These are phyloP conservation scores for Umbellularia californica DNA, from an alignment of 164 flowering plant species.

Conservation along the genomic window DNA sequence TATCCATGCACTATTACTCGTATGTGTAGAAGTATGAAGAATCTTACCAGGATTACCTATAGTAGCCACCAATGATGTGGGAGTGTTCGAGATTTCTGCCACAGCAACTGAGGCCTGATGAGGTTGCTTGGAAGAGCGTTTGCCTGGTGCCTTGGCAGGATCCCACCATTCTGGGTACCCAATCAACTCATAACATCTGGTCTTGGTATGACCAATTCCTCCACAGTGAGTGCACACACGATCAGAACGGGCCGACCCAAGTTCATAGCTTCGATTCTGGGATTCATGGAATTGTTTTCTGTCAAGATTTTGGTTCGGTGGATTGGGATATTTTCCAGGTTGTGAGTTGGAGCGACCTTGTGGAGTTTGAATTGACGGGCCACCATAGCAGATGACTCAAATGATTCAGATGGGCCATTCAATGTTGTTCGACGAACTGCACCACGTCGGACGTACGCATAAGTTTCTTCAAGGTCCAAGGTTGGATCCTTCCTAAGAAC, in stretches of 20 bases:
- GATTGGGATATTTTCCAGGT: not conserved
- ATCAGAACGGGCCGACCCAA: not conserved
- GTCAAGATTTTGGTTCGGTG: not conserved
- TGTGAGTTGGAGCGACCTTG: not conserved
- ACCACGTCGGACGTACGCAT: conserved; percentile 2
- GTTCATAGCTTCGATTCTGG: not conserved
- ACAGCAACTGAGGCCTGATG: not conserved
- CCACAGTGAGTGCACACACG: conserved; percentile 7
- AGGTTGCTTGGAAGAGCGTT: not conserved
- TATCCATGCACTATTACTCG: not conserved
- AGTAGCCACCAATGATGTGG: not conserved
- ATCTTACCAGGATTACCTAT: not conserved
- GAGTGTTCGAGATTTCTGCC: not conserved
- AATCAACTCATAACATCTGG: conserved; percentile 6
- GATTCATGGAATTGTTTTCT: not conserved
- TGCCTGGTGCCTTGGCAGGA: not conserved
- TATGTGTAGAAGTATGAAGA: not conserved
- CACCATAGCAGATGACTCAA: not conserved
- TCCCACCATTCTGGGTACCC: not conserved
- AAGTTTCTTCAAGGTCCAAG: conserved; percentile 2
- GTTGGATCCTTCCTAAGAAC: not conserved
- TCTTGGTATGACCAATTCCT: conserved; percentile 2
- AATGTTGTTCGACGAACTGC: not conserved
- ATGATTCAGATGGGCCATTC: not conserved
- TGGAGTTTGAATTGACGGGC: not conserved